Evolutionary conservation across 2,329 filamentous ascomycete genomes (phyloP), one percentile per base, ranked within the genome.

Genomic region (Tympanopsis confertula): DNA sequence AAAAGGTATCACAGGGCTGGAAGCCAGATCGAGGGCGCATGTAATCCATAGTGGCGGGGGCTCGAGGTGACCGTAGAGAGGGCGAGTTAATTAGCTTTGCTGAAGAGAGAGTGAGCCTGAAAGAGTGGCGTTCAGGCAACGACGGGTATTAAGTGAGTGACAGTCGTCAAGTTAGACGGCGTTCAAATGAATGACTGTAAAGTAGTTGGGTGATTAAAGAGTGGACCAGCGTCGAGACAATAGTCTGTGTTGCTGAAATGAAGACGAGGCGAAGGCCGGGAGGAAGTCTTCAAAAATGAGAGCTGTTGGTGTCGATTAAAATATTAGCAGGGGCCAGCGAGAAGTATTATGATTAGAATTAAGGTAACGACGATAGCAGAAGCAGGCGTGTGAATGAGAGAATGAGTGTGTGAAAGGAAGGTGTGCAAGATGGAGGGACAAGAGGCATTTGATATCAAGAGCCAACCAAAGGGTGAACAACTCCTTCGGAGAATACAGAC

Each of bases 1-100:
- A 75, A 57, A 69, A 76, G 41, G 61, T 63, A 18, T 33, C 30
- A 17, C 30, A 33, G 15, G 30, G 30, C 30, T 33, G 30, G 30
- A 12, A 33, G 30, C 30, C 17, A 15, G 30, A 33, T 18, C 10
- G 7, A 13, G 30, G 30, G 15, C 30, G 30, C 24, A 10, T 28
- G 30, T 33, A 33, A 18, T 10, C 30, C 30, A 33, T 33, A 15
- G 12, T 33, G 15, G 10, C 30, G 30, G 17, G 15, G 7, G 15
- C 10, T 10, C 7, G 30, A 33, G 12, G 30, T 12, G 10, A 28
- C 17, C 30, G n/a, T n/a, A n/a, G 30, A 33, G 12, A 7, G 10
- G 30, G 15, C 10, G n/a, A 10, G 15, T 12, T 13, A 13, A 33
- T 33, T 33, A 33, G 12, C 10, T 7, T 7, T 13, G 30, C 30